These are phyloP conservation scores for Daldinia grandis DNA, from an alignment of 495 filamentous ascomycete species.

Conservation along the genomic window DNA sequence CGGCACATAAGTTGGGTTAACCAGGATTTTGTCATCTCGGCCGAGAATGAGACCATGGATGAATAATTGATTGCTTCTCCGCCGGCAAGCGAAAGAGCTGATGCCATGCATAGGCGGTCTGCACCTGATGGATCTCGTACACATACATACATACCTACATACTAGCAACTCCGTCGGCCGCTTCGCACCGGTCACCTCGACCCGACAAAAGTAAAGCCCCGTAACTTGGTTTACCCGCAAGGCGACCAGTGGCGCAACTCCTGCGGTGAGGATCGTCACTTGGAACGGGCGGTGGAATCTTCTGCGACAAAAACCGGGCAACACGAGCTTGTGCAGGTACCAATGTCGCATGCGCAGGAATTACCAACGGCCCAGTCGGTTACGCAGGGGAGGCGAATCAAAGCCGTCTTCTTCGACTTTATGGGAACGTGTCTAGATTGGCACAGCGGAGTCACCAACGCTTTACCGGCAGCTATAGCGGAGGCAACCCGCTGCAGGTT, in stretches of 20 bases:
- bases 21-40: slow-evolving; percentile 13
- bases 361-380: slow-evolving; percentile 10
- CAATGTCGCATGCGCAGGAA: slow-evolving; percentile 28
- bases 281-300: slow-evolving; percentile 5
- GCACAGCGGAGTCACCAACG: slow-evolving; percentile 47
- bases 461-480: slow-evolving; percentile 40
- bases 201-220: not conserved
- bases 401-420: slow-evolving; percentile 58
- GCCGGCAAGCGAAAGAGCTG: slow-evolving; percentile 14
- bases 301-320: slow-evolving; percentile 3
- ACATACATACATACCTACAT: too few species aligned
- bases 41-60: slow-evolving; percentile 25
- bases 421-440: slow-evolving; percentile 59
- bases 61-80: slow-evolving; percentile 16
- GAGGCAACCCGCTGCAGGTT: slow-evolving; percentile 47
- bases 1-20: not conserved
- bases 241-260: slow-evolving; percentile 10
- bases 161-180: not conserved
- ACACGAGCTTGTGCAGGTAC: slow-evolving; percentile 9
- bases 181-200: not conserved
- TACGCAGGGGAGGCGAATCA: slow-evolving; percentile 34
- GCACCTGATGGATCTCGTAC: slow-evolving; percentile 13
- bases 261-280: slow-evolving; percentile 2
- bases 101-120: slow-evolving; percentile 34
- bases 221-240: not conserved